phyloP scores from a whole-genome alignment of 495 filamentous ascomycete species.

The Aeminium ludgeri region DNA sequence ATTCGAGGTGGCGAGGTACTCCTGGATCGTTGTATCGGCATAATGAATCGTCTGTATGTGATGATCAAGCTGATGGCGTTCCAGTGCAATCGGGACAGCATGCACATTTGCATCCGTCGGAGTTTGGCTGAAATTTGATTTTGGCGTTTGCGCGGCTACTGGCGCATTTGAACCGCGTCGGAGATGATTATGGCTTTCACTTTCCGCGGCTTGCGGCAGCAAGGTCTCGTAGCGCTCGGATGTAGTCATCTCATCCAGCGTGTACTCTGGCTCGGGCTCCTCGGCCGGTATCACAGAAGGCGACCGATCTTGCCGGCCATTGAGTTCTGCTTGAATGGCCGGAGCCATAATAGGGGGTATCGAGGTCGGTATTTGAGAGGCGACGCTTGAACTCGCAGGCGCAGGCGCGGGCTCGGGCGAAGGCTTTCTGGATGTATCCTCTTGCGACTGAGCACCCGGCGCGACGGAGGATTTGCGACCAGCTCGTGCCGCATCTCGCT shows the following conservation, averaged over 20 bases:
- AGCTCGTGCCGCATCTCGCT: too few species aligned
- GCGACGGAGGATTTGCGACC: too few species aligned
- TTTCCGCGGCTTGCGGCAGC: slow-evolving; percentile 2
- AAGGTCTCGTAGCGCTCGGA: slow-evolving; percentile 15
- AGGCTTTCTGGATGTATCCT: too few species aligned
- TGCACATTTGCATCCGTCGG: background rate
- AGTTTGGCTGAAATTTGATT: background rate
- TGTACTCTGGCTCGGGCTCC: background rate
- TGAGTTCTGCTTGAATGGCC: background rate
- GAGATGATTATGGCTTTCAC: background rate
- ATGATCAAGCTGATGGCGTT: slow-evolving; percentile 16
- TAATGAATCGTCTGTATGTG: slow-evolving; percentile 5
- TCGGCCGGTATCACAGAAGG: slow-evolving; percentile 13
- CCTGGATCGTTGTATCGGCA: slow-evolving; percentile 1
- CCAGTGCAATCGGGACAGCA: slow-evolving; percentile 9
- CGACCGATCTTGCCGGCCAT: slow-evolving; percentile 8
- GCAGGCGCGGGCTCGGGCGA: background rate
- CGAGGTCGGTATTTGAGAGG: background rate
- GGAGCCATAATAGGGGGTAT: background rate
- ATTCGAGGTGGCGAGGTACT: slow-evolving; percentile 2
- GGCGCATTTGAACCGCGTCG: background rate
- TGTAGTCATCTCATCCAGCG: slow-evolving; percentile 13
- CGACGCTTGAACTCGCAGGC: background rate
- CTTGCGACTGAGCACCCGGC: too few species aligned
- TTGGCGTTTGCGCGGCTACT: background rate